Conservation (phyloP, 2,329 filamentous ascomycete genomes). For the Aspergillus calidoustus region DNA sequence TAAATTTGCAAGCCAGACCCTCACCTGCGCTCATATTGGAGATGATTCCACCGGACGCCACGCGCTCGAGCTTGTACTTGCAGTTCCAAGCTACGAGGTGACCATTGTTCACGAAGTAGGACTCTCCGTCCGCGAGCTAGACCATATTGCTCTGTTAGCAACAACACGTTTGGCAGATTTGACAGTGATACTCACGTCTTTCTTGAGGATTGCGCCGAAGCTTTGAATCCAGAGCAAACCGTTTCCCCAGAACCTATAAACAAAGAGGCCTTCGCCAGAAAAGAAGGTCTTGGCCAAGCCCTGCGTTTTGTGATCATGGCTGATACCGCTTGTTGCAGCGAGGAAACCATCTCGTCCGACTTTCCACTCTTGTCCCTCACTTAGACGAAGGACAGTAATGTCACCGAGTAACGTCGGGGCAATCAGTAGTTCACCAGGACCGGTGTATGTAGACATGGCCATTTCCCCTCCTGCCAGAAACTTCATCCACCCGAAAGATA, state of each 20-base stretch:
- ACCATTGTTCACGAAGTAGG: constrained; percentile 90
- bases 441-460: constrained; percentile 77
- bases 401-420: constrained; percentile 82
- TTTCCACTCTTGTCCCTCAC: constrained; percentile 71
- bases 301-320: constrained; percentile 87
- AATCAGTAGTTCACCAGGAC: constrained; percentile 86
- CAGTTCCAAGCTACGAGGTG: constrained; percentile 97
- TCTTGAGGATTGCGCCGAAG: constrained; percentile 92
- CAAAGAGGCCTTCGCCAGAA: constrained; percentile 87
- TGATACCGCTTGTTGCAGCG: constrained; percentile 81
- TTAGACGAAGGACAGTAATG: constrained; percentile 77
- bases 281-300: constrained; percentile 89
- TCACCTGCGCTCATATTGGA: constrained; percentile 81
- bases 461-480: constrained; percentile 82
- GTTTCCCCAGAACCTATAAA: constrained; percentile 81
- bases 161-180: not conserved
- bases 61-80: constrained; percentile 87
- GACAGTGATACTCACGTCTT: constrained; percentile 71
- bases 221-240: constrained; percentile 89
- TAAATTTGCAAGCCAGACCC: constrained; percentile 93
- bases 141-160: not conserved
- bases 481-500: constrained; percentile 92
- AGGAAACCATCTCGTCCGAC: constrained; percentile 87
- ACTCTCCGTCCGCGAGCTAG: constrained; percentile 66
- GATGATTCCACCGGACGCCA: constrained; percentile 90